Percentiles rank a stretch among this genome's conserved stretches.
Evolutionary conservation across 2,329 filamentous ascomycete genomes (phyloP).

Genomic region (Clarireedia paspali): DNA sequence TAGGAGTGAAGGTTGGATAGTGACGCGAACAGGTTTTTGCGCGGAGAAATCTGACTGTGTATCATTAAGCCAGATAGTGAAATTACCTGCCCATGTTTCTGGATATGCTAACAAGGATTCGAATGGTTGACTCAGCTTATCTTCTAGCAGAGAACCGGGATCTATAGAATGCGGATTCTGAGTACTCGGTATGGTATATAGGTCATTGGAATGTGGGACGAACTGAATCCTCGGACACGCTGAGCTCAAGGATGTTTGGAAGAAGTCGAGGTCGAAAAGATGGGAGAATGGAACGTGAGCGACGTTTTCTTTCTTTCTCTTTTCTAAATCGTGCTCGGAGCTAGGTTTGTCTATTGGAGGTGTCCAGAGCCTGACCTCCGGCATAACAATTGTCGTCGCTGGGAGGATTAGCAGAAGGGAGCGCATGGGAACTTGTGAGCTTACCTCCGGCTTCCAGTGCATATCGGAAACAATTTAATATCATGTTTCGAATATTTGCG

Average conservation of each 20-base stretch:
- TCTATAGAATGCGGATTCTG: constrained; percentile 1
- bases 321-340: not conserved
- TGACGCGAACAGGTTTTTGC: constrained; percentile 18
- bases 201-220: constrained; percentile 14
- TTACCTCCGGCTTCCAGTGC: constrained; percentile 32
- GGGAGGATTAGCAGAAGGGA: not conserved
- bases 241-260: constrained; percentile 12
- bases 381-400: constrained; percentile 7
- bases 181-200: constrained; percentile 12
- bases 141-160: not conserved
- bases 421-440: not conserved
- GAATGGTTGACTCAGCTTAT: constrained; percentile 1
- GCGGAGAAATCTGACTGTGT: constrained; percentile 13
- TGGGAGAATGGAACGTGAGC: constrained; percentile 16
- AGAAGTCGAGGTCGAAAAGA: constrained; percentile 21
- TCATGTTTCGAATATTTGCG: constrained; percentile 34
- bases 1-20: constrained; percentile 17
- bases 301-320: constrained; percentile 2
- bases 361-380: constrained; percentile 4
- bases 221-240: constrained; percentile 17
- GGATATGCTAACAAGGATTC: constrained; percentile 10
- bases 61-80: constrained; percentile 21
- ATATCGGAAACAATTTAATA: constrained; percentile 35
- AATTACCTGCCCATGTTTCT: constrained; percentile 17
- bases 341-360: constrained; percentile 4